phyloP scores from a whole-genome alignment of 495 filamentous ascomycete genomes.

The Penicillium roqueforti region DNA sequence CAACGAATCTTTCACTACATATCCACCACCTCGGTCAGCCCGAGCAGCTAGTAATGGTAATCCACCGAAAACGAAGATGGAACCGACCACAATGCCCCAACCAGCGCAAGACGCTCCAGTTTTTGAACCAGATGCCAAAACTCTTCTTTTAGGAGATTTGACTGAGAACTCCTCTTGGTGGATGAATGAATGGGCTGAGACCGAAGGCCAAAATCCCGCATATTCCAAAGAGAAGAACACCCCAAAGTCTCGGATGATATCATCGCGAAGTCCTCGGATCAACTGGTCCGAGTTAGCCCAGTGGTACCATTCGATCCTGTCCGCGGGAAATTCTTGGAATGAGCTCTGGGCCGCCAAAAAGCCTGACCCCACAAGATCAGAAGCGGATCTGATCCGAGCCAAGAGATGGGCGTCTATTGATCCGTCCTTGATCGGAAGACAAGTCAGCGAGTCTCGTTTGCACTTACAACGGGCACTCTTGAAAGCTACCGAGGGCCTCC shows the following conservation, averaged over 20 bases:
- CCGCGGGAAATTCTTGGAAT: slow-evolving; percentile 60
- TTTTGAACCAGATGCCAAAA: slow-evolving; percentile 69
- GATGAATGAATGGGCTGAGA: slow-evolving; percentile 52
- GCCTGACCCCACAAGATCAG: slow-evolving; percentile 22
- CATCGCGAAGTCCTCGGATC: slow-evolving; percentile 61
- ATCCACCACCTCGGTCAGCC: slow-evolving; percentile 23
- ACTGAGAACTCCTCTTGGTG: slow-evolving; percentile 85
- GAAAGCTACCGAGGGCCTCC: slow-evolving; percentile 75
- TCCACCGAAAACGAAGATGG: slow-evolving; percentile 28
- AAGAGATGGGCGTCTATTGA: slow-evolving; percentile 33
- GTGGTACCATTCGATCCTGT: slow-evolving; percentile 72
- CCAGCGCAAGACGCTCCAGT: slow-evolving; percentile 24
- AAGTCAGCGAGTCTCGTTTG: slow-evolving; percentile 61
- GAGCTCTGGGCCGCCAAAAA: slow-evolving; percentile 45
- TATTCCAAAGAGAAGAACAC: slow-evolving; percentile 25
- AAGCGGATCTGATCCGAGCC: slow-evolving; percentile 23
- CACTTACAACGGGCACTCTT: slow-evolving; percentile 67
- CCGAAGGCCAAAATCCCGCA: slow-evolving; percentile 21
- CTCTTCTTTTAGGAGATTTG: slow-evolving; percentile 72
- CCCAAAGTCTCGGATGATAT: slow-evolving; percentile 43
- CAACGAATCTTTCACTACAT: slow-evolving; percentile 62
- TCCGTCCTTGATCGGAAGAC: slow-evolving; percentile 49
- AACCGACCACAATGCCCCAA: slow-evolving; percentile 15
- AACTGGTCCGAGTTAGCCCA: slow-evolving; percentile 68
- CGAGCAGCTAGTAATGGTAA: slow-evolving; percentile 26